Percentiles rank a stretch among this genome's conserved stretches.
These are phyloP conservation scores for Dothiorella sarmentorum DNA, from an alignment of 2,329 filamentous ascomycete species.

Conservation along the genomic window DNA sequence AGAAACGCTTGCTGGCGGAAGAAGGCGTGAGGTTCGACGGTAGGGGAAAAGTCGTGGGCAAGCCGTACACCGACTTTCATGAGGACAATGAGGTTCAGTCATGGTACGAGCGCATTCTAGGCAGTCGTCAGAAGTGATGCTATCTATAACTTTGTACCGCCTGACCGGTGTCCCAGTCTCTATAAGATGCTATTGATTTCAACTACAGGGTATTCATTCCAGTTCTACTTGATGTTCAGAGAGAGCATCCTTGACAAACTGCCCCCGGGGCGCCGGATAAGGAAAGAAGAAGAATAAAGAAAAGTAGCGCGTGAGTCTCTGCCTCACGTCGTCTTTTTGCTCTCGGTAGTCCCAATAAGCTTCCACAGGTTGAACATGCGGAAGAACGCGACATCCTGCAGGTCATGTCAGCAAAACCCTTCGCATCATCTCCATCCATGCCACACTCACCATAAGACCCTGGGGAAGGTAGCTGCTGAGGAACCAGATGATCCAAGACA, in stretches of 20 bases:
- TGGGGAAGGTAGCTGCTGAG: constrained; percentile 46
- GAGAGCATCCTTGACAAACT: too few species aligned
- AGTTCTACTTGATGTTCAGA: too few species aligned
- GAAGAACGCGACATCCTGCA: constrained; percentile 44
- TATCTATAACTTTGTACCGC: too few species aligned
- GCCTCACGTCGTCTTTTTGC: constrained; percentile 29
- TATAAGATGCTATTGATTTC: too few species aligned
- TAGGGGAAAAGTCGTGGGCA: constrained; percentile 41
- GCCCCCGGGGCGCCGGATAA: too few species aligned
- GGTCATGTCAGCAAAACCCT: constrained; percentile 11
- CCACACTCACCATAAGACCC: constrained; percentile 33
- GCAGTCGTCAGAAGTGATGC: not conserved
- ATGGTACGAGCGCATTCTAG: not conserved
- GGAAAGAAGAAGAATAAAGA: too few species aligned
- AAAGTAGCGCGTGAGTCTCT: too few species aligned
- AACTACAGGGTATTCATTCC: too few species aligned
- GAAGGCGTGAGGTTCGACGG: constrained; percentile 47
- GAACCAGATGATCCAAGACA: constrained; percentile 49
- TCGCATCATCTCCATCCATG: not conserved
- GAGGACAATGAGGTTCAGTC: not conserved
- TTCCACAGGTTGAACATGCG: constrained; percentile 53
- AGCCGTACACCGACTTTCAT: constrained; percentile 20
- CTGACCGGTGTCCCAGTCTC: too few species aligned
- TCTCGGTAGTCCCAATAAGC: constrained; percentile 36
- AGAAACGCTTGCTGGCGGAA: constrained; percentile 39